Evolutionary conservation across 345 rosid species (phyloP), one percentile per base, ranked within the genome.

Genomic region (Hirschfeldia incana): DNA sequence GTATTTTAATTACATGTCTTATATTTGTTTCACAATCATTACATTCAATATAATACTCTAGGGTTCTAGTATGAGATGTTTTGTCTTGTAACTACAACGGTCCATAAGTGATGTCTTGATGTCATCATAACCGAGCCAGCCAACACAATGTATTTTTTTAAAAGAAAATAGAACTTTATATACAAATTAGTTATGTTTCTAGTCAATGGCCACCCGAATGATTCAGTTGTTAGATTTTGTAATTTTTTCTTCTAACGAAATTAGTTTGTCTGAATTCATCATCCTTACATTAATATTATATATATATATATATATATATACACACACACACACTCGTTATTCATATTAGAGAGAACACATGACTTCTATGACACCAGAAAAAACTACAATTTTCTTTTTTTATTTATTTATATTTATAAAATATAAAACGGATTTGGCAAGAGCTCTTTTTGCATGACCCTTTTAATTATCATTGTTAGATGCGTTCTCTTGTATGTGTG

Each of bases 361-460:
- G 69, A 78, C 46, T 78, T 73, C 67, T 58, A 78, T 78, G 81
- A 66, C 63, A 78, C 61, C 68, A 58, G 53, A 57, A 4, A 72
- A 73, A 72, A 29, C 76, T 53, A 66, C 55, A 32, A 16, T 66
- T 57, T 49, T 44, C 5, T 51, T 51, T 51, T 28, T 37, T 28
- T 61, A n/a, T 7, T 29, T 29, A 29, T 21, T 21, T 39, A 16
- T 55, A 71, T 65, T 15, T 32, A 11, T 57, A 10, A 29, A 16
- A 70, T 51, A 64, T 13, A 63, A 71, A 78, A 78, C 73, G 63
- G 77, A 72, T 67, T 78, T 32, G 64, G 42, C 57, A 66, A 73
- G 37, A 72, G 69, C 42, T 66, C 68, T 59, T 72, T 72, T 66
- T 65, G 68, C 77, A 72, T 72, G 81, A 73, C 73, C 57, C 73